Evolutionary conservation across 306 rosid genomes (phyloP).

Genomic region (Potentilla sterilis): DNA sequence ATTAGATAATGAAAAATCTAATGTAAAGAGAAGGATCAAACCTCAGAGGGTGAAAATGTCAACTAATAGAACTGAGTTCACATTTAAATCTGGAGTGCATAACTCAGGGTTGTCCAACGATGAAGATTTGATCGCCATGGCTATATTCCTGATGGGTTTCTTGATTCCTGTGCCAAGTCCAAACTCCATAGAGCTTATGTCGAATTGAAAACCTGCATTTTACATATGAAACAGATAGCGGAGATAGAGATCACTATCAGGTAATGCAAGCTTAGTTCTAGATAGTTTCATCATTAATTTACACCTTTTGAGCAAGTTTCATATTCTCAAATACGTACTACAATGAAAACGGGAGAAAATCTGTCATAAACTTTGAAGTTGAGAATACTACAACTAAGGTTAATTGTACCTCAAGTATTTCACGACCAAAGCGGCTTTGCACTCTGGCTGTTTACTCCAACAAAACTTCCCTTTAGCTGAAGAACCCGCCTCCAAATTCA

Average conservation of each 20-base stretch:
- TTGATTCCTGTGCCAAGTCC: constrained; percentile 91
- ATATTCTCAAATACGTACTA: neutral
- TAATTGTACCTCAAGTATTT: constrained; percentile 72
- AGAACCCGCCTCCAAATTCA: constrained; percentile 91
- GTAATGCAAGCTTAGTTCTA: neutral
- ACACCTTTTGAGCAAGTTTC: neutral
- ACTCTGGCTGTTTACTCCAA: constrained; percentile 79
- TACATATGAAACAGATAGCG: neutral
- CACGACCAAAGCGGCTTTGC: constrained; percentile 99
- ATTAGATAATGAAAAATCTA: too few relatives aligned
- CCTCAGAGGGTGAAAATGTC: too few relatives aligned
- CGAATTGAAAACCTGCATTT: constrained; percentile 69
- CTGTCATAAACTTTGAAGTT: neutral
- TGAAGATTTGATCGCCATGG: constrained; percentile 73
- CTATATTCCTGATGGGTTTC: constrained; percentile 58
- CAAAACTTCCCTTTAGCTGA: constrained; percentile 82
- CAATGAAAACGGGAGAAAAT: neutral
- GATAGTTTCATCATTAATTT: neutral
- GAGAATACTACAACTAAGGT: neutral
- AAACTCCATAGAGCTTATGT: constrained; percentile 85
- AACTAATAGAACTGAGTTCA: too few relatives aligned
- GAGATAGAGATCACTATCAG: neutral
- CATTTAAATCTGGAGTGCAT: constrained; percentile 51
- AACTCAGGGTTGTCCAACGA: constrained; percentile 69
- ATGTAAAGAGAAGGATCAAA: too few relatives aligned